Base-by-base conservation (phyloP, 2,329 filamentous ascomycete species). In the Fusarium bulbicola region DNA sequence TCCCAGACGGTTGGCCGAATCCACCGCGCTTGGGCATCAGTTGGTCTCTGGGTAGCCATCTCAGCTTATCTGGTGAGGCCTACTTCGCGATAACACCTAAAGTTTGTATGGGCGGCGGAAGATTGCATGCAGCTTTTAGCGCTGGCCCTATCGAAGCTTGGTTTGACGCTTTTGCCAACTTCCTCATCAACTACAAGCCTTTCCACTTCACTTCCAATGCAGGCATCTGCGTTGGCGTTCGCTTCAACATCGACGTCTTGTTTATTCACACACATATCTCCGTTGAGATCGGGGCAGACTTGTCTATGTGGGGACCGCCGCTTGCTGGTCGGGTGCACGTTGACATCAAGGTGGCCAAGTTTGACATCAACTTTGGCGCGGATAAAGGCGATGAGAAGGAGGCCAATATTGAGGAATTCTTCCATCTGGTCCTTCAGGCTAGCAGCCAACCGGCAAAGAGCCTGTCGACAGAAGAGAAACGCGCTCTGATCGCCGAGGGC, bases 71-170 rank as follows among this genome's bases (percentile, higher is more conserved):
- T 2, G 82, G 82, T 0, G 57, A 81, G 42, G 79, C 80, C 0
- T 84, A 84, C 70, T 84, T 84, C 66, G 82, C 81, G 0, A 79
- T 85, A 6, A 84, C 80, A 0, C 81, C 82, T 0, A 81, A 81
- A 26, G 66, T 63, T 0, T 79, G 73, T 49, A 84, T 84, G 81
- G 82, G 69, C 1, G 81, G 83, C 15, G 80, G 76, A 1, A 37
- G 68, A 1, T 57, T 83, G 6, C 42, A 72, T 2, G 65, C 49
- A 3, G 26, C 20, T 1, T 45, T 72, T 4, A 45, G 3, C 7
- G 34, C 53, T 12, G 68, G 71, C 6, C 40, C 59, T 0, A 36
- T 70, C 0, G 18, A 14, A 3, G 62, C 68, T 15, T 72, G 32
- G 34, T 63, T 63, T 28, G 59, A 69, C n/a, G 65, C 65, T 2